phyloP scores from a whole-genome alignment of 2,329 filamentous ascomycete genomes.

The Arthrobotrys sphaeroides region DNA sequence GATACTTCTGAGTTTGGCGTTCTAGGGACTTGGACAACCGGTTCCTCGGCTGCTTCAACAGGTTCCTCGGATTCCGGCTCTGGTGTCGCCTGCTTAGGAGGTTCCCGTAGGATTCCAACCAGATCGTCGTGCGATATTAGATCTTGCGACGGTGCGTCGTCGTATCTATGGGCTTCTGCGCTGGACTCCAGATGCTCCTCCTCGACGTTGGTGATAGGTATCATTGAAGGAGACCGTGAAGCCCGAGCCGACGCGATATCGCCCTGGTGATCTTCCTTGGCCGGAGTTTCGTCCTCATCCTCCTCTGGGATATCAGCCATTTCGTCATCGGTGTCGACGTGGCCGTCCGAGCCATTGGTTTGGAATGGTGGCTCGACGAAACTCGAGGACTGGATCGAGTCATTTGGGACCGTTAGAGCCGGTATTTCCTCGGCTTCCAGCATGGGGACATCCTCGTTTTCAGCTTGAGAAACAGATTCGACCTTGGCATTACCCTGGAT shows the following conservation, averaged over 20 bases:
- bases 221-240: not conserved
- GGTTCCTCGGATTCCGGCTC: not conserved
- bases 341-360: slow-evolving; percentile 42
- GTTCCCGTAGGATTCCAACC: not conserved
- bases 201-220: not conserved
- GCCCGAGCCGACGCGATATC: not conserved
- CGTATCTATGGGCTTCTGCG: slow-evolving; percentile 37
- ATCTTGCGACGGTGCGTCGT: slow-evolving; percentile 13
- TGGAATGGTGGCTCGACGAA: slow-evolving; percentile 45
- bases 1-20: slow-evolving; percentile 12
- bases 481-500: slow-evolving; percentile 31
- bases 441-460: slow-evolving; percentile 25
- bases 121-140: not conserved
- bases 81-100: not conserved
- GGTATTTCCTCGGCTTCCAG: slow-evolving; percentile 8
- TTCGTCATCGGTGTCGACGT: slow-evolving; percentile 30
- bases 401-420: not conserved
- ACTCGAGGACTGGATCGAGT: slow-evolving; percentile 40
- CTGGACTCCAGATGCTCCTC: slow-evolving; percentile 24
- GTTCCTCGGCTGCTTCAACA: not conserved
- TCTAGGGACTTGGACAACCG: slow-evolving; percentile 15
- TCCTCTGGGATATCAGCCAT: slow-evolving; percentile 13
- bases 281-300: not conserved
- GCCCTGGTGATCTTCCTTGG: not conserved
- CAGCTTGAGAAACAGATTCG: slow-evolving; percentile 19